Evolutionary conservation across 495 filamentous ascomycete genomes (phyloP), one percentile per base, ranked within the genome.

Genomic region (Delitschia confertaspora): DNA sequence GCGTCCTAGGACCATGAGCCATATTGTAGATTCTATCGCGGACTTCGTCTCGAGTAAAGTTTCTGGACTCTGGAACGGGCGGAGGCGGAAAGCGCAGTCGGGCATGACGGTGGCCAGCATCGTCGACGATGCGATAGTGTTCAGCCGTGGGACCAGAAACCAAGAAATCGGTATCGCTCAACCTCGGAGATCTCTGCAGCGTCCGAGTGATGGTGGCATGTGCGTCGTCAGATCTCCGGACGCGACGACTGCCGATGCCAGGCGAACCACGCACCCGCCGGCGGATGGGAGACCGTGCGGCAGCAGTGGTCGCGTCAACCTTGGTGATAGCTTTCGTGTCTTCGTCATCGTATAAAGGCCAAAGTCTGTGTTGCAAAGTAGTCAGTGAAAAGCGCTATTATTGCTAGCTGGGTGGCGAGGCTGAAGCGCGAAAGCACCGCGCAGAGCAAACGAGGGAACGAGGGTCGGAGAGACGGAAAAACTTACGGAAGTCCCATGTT

Each of bases 401-500:
- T 53, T 56, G 60, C 55, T 61, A 56, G 52, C 47, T 43, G 56
- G 45, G 53, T 45, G 40, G 36, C 42, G 38, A 55, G 53, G 6
- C 33, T 33, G 43, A 45, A 19, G 36, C 39, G 39, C 39, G 29
- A 33, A 42, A 13, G n/a, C 26, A 19, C 25, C 24, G 39, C 39
- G 39, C 39, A 31, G 33, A 40, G 35, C 25, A 30, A 35, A 24
- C 20, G 24, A 19, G 20, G 17, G 21, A 8, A 35, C 20, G 16
- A 6, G 4, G n/a, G n/a, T n/a, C n/a, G n/a, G n/a, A n/a, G n/a
- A 13, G 31, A 24, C 13, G 29, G 16, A 22, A 14, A 33, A 19
- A 79, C 81, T 76, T 75, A 86, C 80, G 80, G 83, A 47, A 88
- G 77, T 68, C 85, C 85, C 85, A 91, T 89, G 61, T 58, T 70